phyloP scores from a whole-genome alignment of 2,329 filamentous ascomycete species.

The Aspergillus melleus region DNA sequence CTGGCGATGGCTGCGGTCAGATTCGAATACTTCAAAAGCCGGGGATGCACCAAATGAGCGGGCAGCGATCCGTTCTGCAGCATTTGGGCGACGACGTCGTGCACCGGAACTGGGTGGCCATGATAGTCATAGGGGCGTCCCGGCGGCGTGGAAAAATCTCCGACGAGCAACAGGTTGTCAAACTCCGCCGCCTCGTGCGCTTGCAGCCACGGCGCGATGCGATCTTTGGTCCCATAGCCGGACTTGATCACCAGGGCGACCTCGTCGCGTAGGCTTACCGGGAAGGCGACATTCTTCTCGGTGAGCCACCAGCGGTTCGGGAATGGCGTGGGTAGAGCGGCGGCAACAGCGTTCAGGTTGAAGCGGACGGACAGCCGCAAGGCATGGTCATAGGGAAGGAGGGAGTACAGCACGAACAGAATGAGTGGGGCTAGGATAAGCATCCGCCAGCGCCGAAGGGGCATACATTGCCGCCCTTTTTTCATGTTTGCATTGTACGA shows the following conservation, averaged over 20 bases:
- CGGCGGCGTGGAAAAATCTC: not conserved
- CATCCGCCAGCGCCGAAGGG: not conserved
- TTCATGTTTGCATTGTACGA: constrained; percentile 1
- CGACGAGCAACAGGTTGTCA: constrained; percentile 2
- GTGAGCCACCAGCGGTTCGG: not conserved
- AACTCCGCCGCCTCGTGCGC: constrained; percentile 1
- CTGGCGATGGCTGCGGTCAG: not conserved
- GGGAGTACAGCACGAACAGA: not conserved
- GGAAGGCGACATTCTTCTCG: not conserved
- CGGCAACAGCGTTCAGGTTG: not conserved
- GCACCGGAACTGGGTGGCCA: not conserved
- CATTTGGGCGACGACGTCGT: constrained; percentile 3
- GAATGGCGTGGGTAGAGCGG: not conserved
- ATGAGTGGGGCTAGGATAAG: not conserved
- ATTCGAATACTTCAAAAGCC: not conserved
- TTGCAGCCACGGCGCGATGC: constrained; percentile 4
- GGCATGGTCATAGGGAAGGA: constrained; percentile 3
- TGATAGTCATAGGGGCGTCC: not conserved
- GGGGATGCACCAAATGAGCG: not conserved
- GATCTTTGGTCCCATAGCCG: constrained; percentile 1
- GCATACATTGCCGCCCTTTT: not conserved
- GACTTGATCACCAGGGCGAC: constrained; percentile 6
- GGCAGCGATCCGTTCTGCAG: not conserved
- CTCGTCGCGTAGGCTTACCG: not conserved
- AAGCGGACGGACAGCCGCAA: constrained; percentile 3